Evolutionary conservation across 2,329 filamentous ascomycete species (phyloP).

Genomic region (Colletotrichum zoysiae): DNA sequence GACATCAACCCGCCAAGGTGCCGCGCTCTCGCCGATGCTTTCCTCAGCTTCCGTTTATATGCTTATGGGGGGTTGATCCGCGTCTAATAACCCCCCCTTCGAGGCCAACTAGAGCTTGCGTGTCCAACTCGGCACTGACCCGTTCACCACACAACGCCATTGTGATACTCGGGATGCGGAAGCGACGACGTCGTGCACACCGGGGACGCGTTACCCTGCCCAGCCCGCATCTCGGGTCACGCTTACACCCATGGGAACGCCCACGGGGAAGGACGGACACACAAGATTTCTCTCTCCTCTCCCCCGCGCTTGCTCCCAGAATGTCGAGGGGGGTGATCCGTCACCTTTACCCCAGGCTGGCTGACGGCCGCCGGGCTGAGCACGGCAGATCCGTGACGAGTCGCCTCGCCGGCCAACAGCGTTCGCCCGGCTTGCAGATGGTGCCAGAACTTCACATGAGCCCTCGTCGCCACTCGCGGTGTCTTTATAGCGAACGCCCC

Average conservation of each 20-base stretch:
- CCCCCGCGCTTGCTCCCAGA: too few relatives aligned
- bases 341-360: neutral
- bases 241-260: neutral
- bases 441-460: neutral
- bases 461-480: neutral
- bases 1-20: too few relatives aligned
- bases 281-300: neutral
- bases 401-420: neutral
- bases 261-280: neutral
- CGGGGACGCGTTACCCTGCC: too few relatives aligned
- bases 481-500: neutral
- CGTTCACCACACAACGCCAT: neutral
- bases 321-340: neutral
- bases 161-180: neutral
- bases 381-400: neutral
- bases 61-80: too few relatives aligned
- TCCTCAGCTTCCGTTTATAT: neutral
- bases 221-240: neutral
- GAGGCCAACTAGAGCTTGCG: neutral
- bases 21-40: too few relatives aligned
- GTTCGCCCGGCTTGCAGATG: neutral
- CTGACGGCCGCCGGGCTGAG: neutral
- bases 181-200: neutral
- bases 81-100: too few relatives aligned
- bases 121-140: neutral